These are phyloP conservation scores for Globisporangium yorkense DNA, from an alignment of 352 stramenopile species.

Conservation along the genomic window DNA sequence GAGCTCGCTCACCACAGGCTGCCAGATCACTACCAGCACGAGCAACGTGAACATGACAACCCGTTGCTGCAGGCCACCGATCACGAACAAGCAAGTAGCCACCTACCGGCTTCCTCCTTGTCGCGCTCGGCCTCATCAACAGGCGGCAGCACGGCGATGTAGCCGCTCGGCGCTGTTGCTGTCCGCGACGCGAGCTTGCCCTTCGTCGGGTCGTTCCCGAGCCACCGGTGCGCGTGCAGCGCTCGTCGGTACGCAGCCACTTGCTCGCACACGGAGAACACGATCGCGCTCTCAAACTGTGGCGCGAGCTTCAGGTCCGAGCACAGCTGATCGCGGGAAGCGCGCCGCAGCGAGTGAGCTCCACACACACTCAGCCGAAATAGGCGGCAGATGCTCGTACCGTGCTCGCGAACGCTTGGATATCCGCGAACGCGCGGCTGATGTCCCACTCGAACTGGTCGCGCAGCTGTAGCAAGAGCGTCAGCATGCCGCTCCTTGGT, in stretches of 20 bases:
- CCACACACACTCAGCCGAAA: neutral
- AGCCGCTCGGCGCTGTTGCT: constrained; percentile 21
- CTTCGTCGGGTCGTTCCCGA: constrained; percentile 36
- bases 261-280: constrained; percentile 74
- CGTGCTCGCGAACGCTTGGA: constrained; percentile 45
- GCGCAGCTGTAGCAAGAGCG: constrained; percentile 30
- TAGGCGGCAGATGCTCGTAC: constrained; percentile 7
- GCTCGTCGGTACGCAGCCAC: constrained; percentile 55
- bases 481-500: neutral
- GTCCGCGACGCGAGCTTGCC: constrained; percentile 13
- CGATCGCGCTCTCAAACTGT: constrained; percentile 52
- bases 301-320: constrained; percentile 49
- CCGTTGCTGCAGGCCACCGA: neutral
- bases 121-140: constrained; percentile 44
- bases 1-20: constrained; percentile 64
- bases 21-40: constrained; percentile 44
- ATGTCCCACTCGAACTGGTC: constrained; percentile 84
- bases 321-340: constrained; percentile 23
- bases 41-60: neutral
- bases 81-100: neutral
- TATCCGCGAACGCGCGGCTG: constrained; percentile 36
- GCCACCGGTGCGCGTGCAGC: constrained; percentile 45
- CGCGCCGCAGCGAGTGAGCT: no score
- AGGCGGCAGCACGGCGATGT: constrained; percentile 45
- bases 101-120: constrained; percentile 31